Percentiles rank a stretch among this genome's conserved stretches.
phyloP scores from a whole-genome alignment of 352 stramenopile species.

The Pythium myriotylum region DNA sequence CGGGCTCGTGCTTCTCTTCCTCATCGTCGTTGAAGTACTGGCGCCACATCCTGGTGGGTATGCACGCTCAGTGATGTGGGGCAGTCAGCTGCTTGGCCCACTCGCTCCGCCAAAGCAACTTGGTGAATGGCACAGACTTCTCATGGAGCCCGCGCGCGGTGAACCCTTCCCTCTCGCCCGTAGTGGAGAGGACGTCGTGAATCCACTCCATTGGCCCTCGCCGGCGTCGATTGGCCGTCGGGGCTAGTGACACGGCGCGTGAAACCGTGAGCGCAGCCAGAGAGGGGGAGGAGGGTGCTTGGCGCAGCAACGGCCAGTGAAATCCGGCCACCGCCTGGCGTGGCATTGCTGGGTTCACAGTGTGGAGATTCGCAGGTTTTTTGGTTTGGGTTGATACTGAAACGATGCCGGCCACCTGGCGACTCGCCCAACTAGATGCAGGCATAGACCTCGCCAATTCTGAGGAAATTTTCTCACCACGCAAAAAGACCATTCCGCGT shows the following conservation, averaged over 20 bases:
- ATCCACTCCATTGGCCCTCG: background rate
- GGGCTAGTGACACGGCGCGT: background rate
- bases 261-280: background rate
- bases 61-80: background rate
- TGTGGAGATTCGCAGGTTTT: background rate
- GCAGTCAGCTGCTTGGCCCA: no score
- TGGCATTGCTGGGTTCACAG: no score
- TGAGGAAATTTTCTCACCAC: no score
- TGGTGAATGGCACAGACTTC: slow-evolving; percentile 2
- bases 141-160: background rate
- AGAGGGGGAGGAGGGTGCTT: no score
- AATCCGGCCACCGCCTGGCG: no score
- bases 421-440: no score
- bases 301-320: no score
- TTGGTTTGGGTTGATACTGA: slow-evolving; percentile 3
- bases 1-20: slow-evolving; percentile 16
- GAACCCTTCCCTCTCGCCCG: background rate
- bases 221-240: background rate
- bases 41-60: slow-evolving; percentile 5
- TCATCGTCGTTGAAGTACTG: slow-evolving; percentile 20
- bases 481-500: no score
- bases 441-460: no score
- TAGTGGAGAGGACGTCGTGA: background rate
- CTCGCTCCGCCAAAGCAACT: background rate
- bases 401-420: background rate